Percentiles rank a stretch among this genome's conserved stretches.
These are phyloP conservation scores for Leishmania tropica DNA, from an alignment of 208 protist genomes.

Conservation along the genomic window DNA sequence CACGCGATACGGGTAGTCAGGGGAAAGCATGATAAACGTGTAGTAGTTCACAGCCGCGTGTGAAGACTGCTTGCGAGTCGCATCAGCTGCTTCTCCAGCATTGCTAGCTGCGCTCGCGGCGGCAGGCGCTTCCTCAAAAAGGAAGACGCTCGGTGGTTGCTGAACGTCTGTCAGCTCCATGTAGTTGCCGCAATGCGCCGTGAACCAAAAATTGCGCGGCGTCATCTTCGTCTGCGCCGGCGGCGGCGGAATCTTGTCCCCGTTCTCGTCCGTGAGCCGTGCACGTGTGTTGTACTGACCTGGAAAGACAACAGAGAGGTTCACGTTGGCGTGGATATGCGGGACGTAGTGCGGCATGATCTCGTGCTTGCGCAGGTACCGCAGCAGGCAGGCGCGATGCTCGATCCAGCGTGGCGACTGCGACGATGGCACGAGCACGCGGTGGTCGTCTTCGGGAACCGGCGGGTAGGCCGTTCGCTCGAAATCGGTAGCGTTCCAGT, in stretches of 20 bases:
- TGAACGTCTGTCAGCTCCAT: conserved; percentile 89
- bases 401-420: conserved; percentile 47
- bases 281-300: conserved; percentile 58
- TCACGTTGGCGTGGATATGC: conserved; percentile 69
- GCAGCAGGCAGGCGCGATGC: conserved; percentile 49
- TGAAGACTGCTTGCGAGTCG: background rate
- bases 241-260: conserved; percentile 51
- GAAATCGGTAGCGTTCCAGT: conserved; percentile 87
- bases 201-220: conserved; percentile 90
- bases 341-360: conserved; percentile 75
- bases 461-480: conserved; percentile 80
- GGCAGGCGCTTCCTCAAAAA: conserved; percentile 39
- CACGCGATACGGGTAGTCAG: conserved; percentile 88
- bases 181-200: conserved; percentile 91
- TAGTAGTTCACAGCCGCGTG: conserved; percentile 36
- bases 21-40: conserved; percentile 86
- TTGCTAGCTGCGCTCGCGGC: background rate
- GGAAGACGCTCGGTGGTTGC: conserved; percentile 81
- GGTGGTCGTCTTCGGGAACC: conserved; percentile 71
- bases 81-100: background rate
- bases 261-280: conserved; percentile 59
- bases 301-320: conserved; percentile 87
- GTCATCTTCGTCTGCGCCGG: conserved; percentile 58
- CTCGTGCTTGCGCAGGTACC: conserved; percentile 89
- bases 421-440: conserved; percentile 59